These are phyloP conservation scores for Triangularia setosa DNA, from an alignment of 2,329 filamentous ascomycete species.

Conservation along the genomic window DNA sequence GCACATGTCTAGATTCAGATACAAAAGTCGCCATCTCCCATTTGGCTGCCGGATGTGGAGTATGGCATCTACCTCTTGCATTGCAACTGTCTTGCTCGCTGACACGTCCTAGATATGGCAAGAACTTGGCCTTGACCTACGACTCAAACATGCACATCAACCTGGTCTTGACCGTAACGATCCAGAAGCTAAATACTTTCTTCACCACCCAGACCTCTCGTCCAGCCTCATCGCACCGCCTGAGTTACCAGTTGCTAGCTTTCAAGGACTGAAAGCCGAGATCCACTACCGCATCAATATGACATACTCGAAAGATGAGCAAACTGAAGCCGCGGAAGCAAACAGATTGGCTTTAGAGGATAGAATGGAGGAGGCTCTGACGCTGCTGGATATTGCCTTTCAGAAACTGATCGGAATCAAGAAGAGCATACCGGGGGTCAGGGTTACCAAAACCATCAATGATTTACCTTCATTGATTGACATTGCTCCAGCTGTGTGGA, in stretches of 20 bases:
- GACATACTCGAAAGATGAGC: background rate
- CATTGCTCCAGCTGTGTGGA: conserved; percentile 34
- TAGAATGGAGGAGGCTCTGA: conserved; percentile 8
- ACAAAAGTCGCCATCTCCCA: background rate
- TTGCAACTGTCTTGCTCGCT: background rate
- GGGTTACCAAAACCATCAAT: conserved; percentile 13
- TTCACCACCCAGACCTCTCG: conserved; percentile 25
- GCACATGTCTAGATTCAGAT: background rate
- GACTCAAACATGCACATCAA: conserved; percentile 10
- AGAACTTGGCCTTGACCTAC: conserved; percentile 23
- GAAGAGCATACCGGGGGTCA: conserved; percentile 18
- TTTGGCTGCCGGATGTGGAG: conserved; percentile 18
- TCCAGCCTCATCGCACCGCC: conserved; percentile 20
- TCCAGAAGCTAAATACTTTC: conserved; percentile 18
- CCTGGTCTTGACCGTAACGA: background rate
- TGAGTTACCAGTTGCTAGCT: conserved; percentile 11
- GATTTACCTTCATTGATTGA: conserved; percentile 27
- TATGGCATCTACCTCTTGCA: conserved; percentile 1
- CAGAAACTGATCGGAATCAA: conserved; percentile 29
- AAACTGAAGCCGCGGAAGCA: conserved; percentile 3
- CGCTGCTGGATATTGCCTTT: conserved; percentile 28
- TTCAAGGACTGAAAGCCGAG: conserved; percentile 19
- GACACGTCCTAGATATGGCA: conserved; percentile 22
- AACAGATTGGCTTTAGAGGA: conserved; percentile 3
- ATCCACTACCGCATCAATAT: conserved; percentile 12